Conservation (phyloP, 1,139 yeast genomes). For the Magnusiomyces suaveolens region DNA sequence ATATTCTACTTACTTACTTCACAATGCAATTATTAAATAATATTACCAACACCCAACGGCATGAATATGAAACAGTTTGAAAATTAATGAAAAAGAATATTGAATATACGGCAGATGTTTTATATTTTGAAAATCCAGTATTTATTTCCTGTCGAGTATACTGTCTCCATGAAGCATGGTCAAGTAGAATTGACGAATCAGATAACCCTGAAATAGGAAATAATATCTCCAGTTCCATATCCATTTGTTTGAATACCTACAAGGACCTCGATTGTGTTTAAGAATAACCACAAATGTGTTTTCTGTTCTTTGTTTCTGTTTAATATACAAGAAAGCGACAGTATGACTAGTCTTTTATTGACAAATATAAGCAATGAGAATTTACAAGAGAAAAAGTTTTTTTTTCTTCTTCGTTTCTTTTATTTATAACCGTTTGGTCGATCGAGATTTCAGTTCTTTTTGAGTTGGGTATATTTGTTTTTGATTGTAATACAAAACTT, state of each 20-base stretch:
- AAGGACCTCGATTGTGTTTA: not conserved
- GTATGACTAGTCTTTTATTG: not conserved
- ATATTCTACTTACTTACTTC: too few relatives aligned
- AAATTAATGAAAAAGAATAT: not conserved
- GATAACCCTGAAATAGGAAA: not conserved
- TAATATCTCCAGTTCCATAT: not conserved
- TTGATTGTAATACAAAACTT: too few relatives aligned
- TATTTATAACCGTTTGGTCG: not conserved
- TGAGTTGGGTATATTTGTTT: not conserved
- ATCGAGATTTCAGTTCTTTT: too few relatives aligned
- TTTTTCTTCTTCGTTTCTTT: not conserved
- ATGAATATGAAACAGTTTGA: too few relatives aligned
- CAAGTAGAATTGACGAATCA: not conserved
- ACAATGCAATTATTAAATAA: too few relatives aligned
- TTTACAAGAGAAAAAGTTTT: not conserved
- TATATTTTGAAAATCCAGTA: too few relatives aligned
- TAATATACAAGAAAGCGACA: not conserved
- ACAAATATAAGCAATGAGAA: not conserved
- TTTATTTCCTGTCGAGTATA: too few relatives aligned
- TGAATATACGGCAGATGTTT: not conserved
- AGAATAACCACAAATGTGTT: not conserved
- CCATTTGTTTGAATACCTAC: not conserved
- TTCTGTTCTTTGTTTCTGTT: too few relatives aligned
- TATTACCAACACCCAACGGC: too few relatives aligned
- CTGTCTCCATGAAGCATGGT: too few relatives aligned